phyloP scores from a whole-genome alignment of 108 stramenopile genomes.

The Pelagomonas calceolata region DNA sequence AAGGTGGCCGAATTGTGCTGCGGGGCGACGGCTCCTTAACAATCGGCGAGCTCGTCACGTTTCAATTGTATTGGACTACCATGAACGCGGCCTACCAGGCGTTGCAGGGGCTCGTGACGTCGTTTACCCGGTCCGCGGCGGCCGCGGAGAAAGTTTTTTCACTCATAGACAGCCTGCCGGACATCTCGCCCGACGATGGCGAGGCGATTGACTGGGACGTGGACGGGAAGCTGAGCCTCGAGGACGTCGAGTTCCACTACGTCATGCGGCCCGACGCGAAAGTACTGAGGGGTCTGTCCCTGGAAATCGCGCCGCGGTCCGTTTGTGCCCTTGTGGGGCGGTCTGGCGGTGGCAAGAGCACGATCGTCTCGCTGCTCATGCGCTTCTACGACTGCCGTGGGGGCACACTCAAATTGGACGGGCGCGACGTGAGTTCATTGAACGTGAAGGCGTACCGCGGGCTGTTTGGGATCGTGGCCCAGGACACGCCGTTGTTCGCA shows the following conservation, averaged over 20 bases:
- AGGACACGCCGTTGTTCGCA: slow-evolving; percentile 68
- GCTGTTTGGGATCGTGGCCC: slow-evolving; percentile 81
- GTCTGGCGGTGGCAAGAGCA: slow-evolving; percentile 82
- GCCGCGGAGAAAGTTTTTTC: slow-evolving; percentile 1
- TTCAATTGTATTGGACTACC: slow-evolving; percentile 16
- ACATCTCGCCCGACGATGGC: background rate
- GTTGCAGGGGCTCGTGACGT: slow-evolving; percentile 1
- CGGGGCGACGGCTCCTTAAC: background rate
- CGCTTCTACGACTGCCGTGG: slow-evolving; percentile 63
- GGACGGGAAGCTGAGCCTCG: background rate
- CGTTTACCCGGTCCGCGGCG: slow-evolving; percentile 4
- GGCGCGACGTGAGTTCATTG: slow-evolving; percentile 23
- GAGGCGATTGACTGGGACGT: background rate
- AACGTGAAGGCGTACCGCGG: background rate
- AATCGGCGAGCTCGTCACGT: slow-evolving; percentile 11
- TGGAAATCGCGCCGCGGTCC: slow-evolving; percentile 57
- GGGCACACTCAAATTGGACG: slow-evolving; percentile 45
- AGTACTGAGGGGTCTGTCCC: slow-evolving; percentile 55
- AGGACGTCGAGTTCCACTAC: slow-evolving; percentile 18
- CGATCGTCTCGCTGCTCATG: slow-evolving; percentile 64
- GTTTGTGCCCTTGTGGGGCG: slow-evolving; percentile 79
- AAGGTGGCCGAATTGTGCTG: slow-evolving; percentile 11
- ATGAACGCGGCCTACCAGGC: slow-evolving; percentile 13
- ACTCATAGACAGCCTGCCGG: slow-evolving; percentile 1
- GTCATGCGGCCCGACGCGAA: slow-evolving; percentile 15